Evolutionary conservation across 257 asterid species (phyloP).

Genomic region (Schizonepeta tenuifolia): DNA sequence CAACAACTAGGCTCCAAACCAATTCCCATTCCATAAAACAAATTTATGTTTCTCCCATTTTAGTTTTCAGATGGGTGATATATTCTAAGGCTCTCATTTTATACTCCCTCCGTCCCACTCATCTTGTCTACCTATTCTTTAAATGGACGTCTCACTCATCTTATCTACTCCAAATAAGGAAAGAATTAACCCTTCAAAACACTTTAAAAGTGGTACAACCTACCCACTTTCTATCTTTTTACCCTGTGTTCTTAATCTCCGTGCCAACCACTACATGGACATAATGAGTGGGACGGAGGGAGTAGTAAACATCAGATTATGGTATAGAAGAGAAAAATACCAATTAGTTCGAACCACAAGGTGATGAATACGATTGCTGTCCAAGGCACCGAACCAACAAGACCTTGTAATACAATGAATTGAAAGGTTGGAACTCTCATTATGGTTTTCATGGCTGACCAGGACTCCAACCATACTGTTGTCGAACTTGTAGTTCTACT

Average conservation of each 20-base stretch:
- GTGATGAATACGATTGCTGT: conserved; percentile 93
- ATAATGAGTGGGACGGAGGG: too few relatives aligned
- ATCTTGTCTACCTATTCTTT: too few relatives aligned
- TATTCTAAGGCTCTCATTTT: background rate
- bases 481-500: conserved; percentile 47
- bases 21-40: background rate
- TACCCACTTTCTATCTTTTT: too few relatives aligned
- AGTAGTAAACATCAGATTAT: background rate
- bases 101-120: too few relatives aligned
- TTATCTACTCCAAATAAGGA: too few relatives aligned
- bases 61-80: background rate
- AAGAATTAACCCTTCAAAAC: too few relatives aligned
- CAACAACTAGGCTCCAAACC: background rate
- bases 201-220: too few relatives aligned
- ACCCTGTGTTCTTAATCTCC: too few relatives aligned
- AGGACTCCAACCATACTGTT: conserved; percentile 79
- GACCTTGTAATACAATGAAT: conserved; percentile 92
- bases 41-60: background rate
- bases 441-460: conserved; percentile 84
- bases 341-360: conserved; percentile 89
- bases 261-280: too few relatives aligned
- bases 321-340: conserved; percentile 43
- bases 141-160: too few relatives aligned
- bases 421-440: conserved; percentile 85
- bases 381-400: conserved; percentile 95